Evolutionary conservation across 805 yeast genomes (phyloP).

Genomic region (Kuraishia floccosa): DNA sequence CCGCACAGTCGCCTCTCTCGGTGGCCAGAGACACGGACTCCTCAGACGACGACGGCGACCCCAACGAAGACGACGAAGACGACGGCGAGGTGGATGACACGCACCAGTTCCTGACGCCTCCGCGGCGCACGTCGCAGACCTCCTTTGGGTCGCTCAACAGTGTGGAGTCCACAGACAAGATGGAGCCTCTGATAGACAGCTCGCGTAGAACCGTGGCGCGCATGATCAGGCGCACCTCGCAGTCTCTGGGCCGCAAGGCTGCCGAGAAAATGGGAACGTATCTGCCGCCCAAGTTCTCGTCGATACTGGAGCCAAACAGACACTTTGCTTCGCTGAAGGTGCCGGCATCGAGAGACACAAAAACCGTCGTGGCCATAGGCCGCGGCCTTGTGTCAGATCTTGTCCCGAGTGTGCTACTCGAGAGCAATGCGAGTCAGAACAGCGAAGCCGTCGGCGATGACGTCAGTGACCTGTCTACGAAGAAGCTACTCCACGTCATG

Average conservation of each 20-base stretch:
- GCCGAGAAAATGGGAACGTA: conserved; percentile 88
- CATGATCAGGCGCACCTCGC: conserved; percentile 68
- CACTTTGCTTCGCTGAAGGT: conserved; percentile 75
- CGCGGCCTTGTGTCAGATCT: conserved; percentile 14
- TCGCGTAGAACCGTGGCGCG: conserved; percentile 66
- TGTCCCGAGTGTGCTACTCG: conserved; percentile 11
- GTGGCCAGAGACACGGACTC: neutral
- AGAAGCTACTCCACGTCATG: conserved; percentile 38
- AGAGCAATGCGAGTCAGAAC: conserved; percentile 8
- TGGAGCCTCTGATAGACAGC: conserved; percentile 62
- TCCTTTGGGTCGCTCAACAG: conserved; percentile 17
- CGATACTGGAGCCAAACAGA: conserved; percentile 82
- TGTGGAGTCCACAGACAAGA: conserved; percentile 13
- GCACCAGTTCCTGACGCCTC: neutral
- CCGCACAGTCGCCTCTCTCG: neutral
- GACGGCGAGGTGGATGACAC: conserved; percentile 5
- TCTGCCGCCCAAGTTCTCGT: conserved; percentile 73
- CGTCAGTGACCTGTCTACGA: conserved; percentile 6
- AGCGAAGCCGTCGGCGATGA: conserved; percentile 9
- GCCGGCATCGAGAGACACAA: conserved; percentile 28
- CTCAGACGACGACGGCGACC: conserved; percentile 3
- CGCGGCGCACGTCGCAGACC: conserved; percentile 5
- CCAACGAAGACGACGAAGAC: conserved; percentile 10
- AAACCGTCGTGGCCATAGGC: conserved; percentile 38
- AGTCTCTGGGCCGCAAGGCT: conserved; percentile 64